Percentiles rank a stretch among this genome's conserved stretches.
These are phyloP conservation scores for Venturia aucupariae DNA, from an alignment of 2,329 filamentous ascomycete genomes.

Conservation along the genomic window DNA sequence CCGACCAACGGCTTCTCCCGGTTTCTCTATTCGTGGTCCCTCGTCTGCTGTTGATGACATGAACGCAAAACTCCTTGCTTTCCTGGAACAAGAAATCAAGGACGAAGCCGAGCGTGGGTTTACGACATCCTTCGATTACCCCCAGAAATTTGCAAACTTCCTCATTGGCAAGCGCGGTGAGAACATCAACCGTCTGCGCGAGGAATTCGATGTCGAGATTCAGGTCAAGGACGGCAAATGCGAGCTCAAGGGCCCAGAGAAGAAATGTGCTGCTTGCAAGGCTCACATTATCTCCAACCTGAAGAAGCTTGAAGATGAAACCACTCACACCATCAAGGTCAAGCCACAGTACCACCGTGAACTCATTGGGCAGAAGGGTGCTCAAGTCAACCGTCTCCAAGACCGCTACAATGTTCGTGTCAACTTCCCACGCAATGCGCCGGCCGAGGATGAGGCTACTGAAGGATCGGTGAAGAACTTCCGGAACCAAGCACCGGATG, in stretches of 20 bases:
- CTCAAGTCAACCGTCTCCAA: slow-evolving; percentile 84
- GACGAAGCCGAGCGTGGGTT: slow-evolving; percentile 92
- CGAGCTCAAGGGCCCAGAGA: slow-evolving; percentile 89
- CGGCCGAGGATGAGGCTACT: slow-evolving; percentile 47
- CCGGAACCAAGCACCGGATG: slow-evolving; percentile 68
- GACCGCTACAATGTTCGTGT: slow-evolving; percentile 89
- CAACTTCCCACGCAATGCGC: slow-evolving; percentile 69
- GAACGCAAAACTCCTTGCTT: slow-evolving; percentile 62
- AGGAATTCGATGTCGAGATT: slow-evolving; percentile 65
- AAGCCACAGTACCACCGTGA: slow-evolving; percentile 91
- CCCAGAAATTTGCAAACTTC: slow-evolving; percentile 88
- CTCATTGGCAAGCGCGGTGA: slow-evolving; percentile 59
- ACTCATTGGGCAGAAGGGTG: slow-evolving; percentile 80
- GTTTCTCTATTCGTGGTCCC: slow-evolving; percentile 69
- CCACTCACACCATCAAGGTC: slow-evolving; percentile 77
- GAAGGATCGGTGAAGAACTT: slow-evolving; percentile 59
- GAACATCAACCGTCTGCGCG: slow-evolving; percentile 59
- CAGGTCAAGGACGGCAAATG: slow-evolving; percentile 92
- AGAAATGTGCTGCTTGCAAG: slow-evolving; percentile 83
- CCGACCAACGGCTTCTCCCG: slow-evolving; percentile 46
- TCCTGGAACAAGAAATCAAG: slow-evolving; percentile 78
- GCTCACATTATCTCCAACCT: slow-evolving; percentile 69
- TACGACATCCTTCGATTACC: slow-evolving; percentile 80
- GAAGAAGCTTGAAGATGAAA: slow-evolving; percentile 83
- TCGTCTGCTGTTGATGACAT: slow-evolving; percentile 62